Evolutionary conservation across 2,329 filamentous ascomycete genomes (phyloP), one percentile per base, ranked within the genome.

Genomic region (Pseudogymnoascus sp.): DNA sequence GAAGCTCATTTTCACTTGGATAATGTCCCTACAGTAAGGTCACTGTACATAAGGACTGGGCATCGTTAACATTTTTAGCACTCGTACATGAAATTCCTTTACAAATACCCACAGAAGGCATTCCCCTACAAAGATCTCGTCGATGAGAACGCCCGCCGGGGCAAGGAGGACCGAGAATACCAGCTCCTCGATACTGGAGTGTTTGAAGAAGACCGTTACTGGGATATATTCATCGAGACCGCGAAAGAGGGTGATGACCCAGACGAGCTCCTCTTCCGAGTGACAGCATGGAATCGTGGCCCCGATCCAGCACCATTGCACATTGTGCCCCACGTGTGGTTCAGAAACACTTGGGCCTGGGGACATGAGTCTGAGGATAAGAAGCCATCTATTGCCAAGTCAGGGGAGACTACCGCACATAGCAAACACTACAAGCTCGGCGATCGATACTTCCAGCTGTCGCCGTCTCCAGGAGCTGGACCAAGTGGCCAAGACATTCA

Each of bases 21-120:
- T 75, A 97, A 97, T 73, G 96, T 90, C 28, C 93, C 93, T 62
- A 72, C 71, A 18, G 71, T 72, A 58, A 28, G 67, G 65, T 12
- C 34, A 58, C 30, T n/a, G 28, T 22, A 11, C 60, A 57, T 32
- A 39, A 59, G 67, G 47, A 66, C 39, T 32, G 60, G 28, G 7
- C 47, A 9, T 1, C 65, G 18, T 67, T 62, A 54, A 43, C 4
- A 18, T 14, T 62, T 63, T 30, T 73, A 92, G 89, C 92, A 97
- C 75, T 96, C 93, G 28, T 97, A 97, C 79, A 97, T 97, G 93
- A 97, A 97, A 75, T 95, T 87, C 71, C 86, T 97, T 67, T 97
- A 97, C 83, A 97, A 97, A 75, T 95, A 97, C 69, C 94, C 94
- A 0, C 93, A 97, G 75, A 83, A 82, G 69, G 85, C 87, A 65